Evolutionary conservation across 139 green algal genomes (phyloP), one percentile per base, ranked within the genome.

Genomic region (Edaphochlamys debaryana): DNA sequence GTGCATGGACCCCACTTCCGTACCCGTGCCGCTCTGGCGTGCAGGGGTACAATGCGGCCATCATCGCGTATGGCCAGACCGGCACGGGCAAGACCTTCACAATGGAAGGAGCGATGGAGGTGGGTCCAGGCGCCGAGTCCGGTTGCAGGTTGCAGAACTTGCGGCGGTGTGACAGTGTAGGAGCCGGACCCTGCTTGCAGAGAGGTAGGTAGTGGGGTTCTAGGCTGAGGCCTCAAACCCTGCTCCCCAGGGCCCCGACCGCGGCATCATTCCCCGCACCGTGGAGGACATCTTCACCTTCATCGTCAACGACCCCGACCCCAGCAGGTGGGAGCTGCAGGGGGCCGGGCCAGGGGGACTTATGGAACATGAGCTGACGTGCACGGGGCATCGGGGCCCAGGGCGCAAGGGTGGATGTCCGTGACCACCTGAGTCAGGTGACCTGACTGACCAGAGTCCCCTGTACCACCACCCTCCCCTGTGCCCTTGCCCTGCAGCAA

Each of bases 241-340:
- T 58, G n/a, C n/a, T n/a, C n/a, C n/a, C 58, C 58, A 87, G 92
- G 93, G 25, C 60, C 86, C 8, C 45, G 84, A 40, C 13, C 84
- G 94, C 1, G 96, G 96, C 79, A 98, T 99, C 91, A 98, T 99
- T 68, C 96, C 96, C 2, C 89, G 96, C 36, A 94, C 96, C 11
- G 94, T 99, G 45, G 95, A 99, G 68, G 96, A 99, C 87, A 95
- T 99, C 34, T 99, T 99, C 86, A 87, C 77, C 23, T 89, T 90
- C 85, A 99, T 99, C 87, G 85, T 96, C 67, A 94, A 92, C 67
- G 96, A 98, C 87, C 88, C 90, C 5, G 92, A 93, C 62, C 89
- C 90, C 4, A 90, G 76, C 72, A 93, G 90, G 90, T 91, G 68
- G 6, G 37, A n/a, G 37, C 30, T 64, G 32, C n/a, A 23, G 25